Percentiles rank a stretch among this genome's conserved stretches.
Evolutionary conservation across 176 grass and related monocot species (phyloP).

Genomic region (Hyparrhenia diplandra): DNA sequence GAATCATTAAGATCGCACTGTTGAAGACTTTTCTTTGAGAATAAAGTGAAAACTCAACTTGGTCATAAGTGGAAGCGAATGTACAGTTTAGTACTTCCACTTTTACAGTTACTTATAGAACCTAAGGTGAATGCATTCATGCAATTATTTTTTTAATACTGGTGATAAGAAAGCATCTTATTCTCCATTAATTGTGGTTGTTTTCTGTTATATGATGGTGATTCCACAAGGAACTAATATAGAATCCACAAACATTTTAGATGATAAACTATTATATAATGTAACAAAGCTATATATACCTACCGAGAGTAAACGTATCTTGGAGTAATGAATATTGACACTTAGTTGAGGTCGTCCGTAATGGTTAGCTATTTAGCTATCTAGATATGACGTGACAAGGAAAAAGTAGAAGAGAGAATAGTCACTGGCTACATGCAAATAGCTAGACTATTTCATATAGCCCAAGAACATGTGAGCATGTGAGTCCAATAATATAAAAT

Average conservation of each 20-base stretch:
- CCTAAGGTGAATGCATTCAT: neutral
- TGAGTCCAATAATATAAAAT: too few species aligned
- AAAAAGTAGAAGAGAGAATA: too few species aligned
- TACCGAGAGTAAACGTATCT: neutral
- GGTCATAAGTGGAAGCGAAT: neutral
- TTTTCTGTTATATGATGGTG: neutral
- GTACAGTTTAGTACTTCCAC: neutral
- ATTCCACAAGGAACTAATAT: neutral
- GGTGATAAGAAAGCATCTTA: neutral
- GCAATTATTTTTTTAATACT: neutral
- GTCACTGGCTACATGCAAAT: too few species aligned
- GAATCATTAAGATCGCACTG: too few species aligned
- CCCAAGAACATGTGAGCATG: too few species aligned
- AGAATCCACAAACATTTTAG: neutral
- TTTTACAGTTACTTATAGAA: neutral
- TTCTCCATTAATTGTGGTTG: neutral
- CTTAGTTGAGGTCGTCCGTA: too few species aligned
- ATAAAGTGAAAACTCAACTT: conserved; percentile 17
- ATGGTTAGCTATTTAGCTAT: too few species aligned
- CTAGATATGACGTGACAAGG: too few species aligned
- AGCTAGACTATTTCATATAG: too few species aligned
- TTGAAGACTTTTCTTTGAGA: neutral
- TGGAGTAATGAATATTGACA: neutral
- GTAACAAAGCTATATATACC: neutral
- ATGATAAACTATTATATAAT: neutral